A percentile compares a stretch with the other conserved stretches of the same genome.
Conservation (phyloP, 495 filamentous ascomycete genomes). For the Collariella sp. region DNA sequence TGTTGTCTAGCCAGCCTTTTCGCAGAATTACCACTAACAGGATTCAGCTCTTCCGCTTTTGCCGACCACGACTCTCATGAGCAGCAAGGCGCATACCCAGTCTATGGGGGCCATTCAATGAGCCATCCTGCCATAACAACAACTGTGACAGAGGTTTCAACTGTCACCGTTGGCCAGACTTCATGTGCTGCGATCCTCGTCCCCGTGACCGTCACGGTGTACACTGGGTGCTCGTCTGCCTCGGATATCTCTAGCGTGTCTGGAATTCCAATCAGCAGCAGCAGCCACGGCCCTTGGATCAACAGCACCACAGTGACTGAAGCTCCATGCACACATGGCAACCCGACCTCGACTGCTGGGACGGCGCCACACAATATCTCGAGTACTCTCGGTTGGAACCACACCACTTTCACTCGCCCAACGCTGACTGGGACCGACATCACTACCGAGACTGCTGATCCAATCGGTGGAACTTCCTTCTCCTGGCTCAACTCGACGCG, state of each 20-base stretch:
- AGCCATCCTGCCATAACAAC: not conserved
- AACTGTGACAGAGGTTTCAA: constrained; percentile 2
- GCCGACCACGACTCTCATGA: not conserved
- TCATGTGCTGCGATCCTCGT: not conserved
- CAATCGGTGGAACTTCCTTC: not conserved
- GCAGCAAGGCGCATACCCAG: not conserved
- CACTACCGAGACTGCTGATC: not conserved
- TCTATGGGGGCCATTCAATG: not conserved
- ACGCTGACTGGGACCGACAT: not conserved
- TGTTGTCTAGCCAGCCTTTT: not conserved
- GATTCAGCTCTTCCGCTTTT: not conserved
- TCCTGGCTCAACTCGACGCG: not conserved
- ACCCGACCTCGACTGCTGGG: not conserved
- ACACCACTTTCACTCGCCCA: not conserved
- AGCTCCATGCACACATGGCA: not conserved
- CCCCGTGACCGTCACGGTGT: constrained; percentile 9
- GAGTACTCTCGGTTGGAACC: not conserved
- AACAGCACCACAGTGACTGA: not conserved
- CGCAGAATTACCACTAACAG: not conserved
- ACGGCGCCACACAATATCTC: not conserved
- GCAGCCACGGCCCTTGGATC: constrained; percentile 5
- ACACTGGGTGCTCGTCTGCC: not conserved
- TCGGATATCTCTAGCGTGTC: not conserved
- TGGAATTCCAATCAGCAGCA: not conserved
- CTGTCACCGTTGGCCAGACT: not conserved